A percentile compares a stretch with the other conserved stretches of the same genome.
Evolutionary conservation across 441 rosid species (phyloP).

Genomic region (Pelargonium cotyledonis): DNA sequence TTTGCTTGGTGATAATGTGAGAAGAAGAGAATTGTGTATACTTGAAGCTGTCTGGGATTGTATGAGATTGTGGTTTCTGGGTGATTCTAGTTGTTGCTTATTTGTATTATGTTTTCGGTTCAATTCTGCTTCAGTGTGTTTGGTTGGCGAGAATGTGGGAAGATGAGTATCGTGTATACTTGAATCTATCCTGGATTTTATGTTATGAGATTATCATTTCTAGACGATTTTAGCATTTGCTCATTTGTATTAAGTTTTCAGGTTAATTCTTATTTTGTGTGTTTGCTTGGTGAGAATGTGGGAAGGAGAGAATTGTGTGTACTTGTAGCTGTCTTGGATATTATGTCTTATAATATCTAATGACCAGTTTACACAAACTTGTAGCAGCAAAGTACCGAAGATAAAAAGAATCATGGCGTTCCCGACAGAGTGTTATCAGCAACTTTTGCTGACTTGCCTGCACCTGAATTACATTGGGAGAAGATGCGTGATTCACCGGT

Average conservation of each 20-base stretch:
- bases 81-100: too few species aligned
- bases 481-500: slow-evolving; percentile 81
- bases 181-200: neutral
- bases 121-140: too few species aligned
- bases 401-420: slow-evolving; percentile 19
- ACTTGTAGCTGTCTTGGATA: slow-evolving; percentile 4
- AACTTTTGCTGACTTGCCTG: slow-evolving; percentile 85
- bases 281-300: slow-evolving; percentile 15
- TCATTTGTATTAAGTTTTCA: neutral
- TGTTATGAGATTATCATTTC: too few species aligned
- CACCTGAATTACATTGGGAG: slow-evolving; percentile 72
- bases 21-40: neutral
- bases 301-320: neutral
- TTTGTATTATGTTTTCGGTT: too few species aligned
- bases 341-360: neutral
- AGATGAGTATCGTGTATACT: neutral
- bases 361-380: slow-evolving; percentile 5
- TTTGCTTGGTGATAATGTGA: slow-evolving; percentile 4
- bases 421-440: slow-evolving; percentile 64
- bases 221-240: neutral
- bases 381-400: slow-evolving; percentile 33
- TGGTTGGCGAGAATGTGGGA: too few species aligned
- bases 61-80: neutral
- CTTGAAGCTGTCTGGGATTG: neutral
- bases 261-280: neutral